Evolutionary conservation across 257 asterid species (phyloP), one percentile per base, ranked within the genome.

Genomic region (Solanum pimpinellifolium): DNA sequence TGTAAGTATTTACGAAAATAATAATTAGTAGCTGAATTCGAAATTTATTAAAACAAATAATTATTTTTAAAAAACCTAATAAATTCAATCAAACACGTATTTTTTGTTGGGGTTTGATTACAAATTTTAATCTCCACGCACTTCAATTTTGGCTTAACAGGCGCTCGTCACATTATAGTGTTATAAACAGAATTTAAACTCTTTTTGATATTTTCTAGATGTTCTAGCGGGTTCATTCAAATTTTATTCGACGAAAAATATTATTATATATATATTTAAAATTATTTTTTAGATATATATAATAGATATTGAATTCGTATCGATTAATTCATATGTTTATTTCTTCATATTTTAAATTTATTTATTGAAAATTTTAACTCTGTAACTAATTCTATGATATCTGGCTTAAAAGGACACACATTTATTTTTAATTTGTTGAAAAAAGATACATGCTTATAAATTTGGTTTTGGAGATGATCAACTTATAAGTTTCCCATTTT

Each of bases 181-280:
- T 60, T 21, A 60, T 21, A 60, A 23, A 21, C 68, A 21, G 13
- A 21, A 59, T 59, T 59, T 52, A 52, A 56, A 56, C 12, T 60
- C 68, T 60, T 60, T 60, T 60, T 60, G 23, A 60, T 60, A 60
- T 21, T 21, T 9, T 60, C 6, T 2, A 2, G 7, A 3, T 5
- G 39, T 6, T 37, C 7, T 5, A 0, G 0, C 0, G 7, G 7
- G 39, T 37, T 37, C 7, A 37, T 37, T 1, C 7, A 6, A 6
- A 37, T 37, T 6, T 5, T 5, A 5, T 37, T 37, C 7, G 39
- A 0, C 0, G 7, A 6, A 37, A 5, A 37, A 37, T 37, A 37
- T 37, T 37, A 37, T 0, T 37, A 37, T 37, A 1, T 37, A 6
- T 37, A 37, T 37, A 5, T 1, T 37, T 37, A 37, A 35, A 37